Base-by-base conservation (phyloP, 495 filamentous ascomycete genomes). In the Sphaerosporella brunnea region DNA sequence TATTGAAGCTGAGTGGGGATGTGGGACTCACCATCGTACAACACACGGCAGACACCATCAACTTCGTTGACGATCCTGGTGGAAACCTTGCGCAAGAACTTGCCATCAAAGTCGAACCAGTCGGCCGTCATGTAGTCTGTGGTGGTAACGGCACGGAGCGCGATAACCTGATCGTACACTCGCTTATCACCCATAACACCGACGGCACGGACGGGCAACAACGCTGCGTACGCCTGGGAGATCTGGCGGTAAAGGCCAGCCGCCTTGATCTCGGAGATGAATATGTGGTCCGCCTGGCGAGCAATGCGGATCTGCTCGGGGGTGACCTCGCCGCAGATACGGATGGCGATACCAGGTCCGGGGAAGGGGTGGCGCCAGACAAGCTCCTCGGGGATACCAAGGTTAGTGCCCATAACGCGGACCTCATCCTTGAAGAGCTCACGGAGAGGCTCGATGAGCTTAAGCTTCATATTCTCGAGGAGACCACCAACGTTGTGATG, bases 301-400 rank as follows among this genome's bases (percentile, higher is more conserved):
- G 77, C 85, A 30, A 94, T 92, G 21, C 73, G 72, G 21, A 95
- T 77, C 43, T 78, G 73, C 54, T 86, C 79, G 2, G 69, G 68
- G 9, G 80, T 93, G 3, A 95, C 82, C 49, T 93, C 88, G 30
- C 90, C 90, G 0, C 94, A 67, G 41, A 96, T 78, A 42, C 90
- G 76, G 56, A 96, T 85, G 19, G 79, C 90, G 49, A 97, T 76
- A 3, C 87, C 90, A 0, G 90, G 84, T 10, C 80, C 64, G 2
- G 80, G 82, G 69, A 92, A 84, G 26, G 84, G 82, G 56, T 95
- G 87, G 13, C 87, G 69, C 73, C 73, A 80, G 42, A 93, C 78
- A 8, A 93, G 75, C 5, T 82, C 75, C 50, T 82, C 70, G 41
- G 77, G 71, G 49, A 93, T 81, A 2, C 78, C 78, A 13, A 95